Evolutionary conservation across 2,329 filamentous ascomycete genomes (phyloP), one percentile per base, ranked within the genome.

Genomic region (Fusarium begoniae): DNA sequence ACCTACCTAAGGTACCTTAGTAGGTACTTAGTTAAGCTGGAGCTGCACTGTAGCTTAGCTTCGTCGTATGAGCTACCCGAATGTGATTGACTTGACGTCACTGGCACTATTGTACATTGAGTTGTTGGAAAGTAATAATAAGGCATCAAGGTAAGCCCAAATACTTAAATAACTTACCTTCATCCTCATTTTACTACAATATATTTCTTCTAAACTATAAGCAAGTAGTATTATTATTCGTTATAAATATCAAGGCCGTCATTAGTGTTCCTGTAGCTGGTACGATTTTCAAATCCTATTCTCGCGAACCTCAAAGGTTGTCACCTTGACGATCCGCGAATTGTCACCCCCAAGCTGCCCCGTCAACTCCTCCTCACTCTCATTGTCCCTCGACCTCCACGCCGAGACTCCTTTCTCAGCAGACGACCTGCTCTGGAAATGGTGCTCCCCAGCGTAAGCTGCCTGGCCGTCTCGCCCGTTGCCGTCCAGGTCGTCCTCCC

Each of bases 281-380:
- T 58, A 18, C 32, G 37, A 9, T 70, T 70, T 74, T 74, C 57
- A 75, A 60, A 75, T 58, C 44, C 72, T 60, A 17, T 67, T 55
- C 69, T 75, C 72, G 11, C 66, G 48, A 22, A 75, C 65, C 43
- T 60, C 57, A 51, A 75, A 75, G 8, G 72, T 75, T 26, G 69
- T 75, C 18, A 75, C 69, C 50, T 75, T 75, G 43, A 75, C 54
- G 28, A 71, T 65, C 50, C 69, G 57, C 26, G 66, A 45, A 20
- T 30, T 41, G 47, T 72, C 58, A 58, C 30, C 22, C 24, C 35
- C 20, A 30, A 30, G 41, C 37, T 74, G 35, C 30, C 72, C 69
- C 20, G 74, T 75, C 62, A 75, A 61, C 55, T 70, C 74, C 40
- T 75, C 74, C 54, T 76, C 74, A 18, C 74, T 76, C 43, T 73